These are phyloP conservation scores for Pestalotiopsis sp. DNA, from an alignment of 2,329 filamentous ascomycete species.

Conservation along the genomic window DNA sequence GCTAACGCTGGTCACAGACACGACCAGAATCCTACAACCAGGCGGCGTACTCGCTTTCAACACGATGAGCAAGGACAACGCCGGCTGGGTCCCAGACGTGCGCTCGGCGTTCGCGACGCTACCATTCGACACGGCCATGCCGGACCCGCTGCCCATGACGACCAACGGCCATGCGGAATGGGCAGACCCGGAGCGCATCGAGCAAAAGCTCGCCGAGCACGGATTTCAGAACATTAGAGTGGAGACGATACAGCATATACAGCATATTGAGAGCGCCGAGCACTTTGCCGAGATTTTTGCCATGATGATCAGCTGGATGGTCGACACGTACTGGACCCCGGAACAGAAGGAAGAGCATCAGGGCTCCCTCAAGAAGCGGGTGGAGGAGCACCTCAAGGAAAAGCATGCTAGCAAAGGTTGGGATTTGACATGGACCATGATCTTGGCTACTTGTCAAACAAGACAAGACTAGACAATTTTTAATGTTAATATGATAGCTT, in stretches of 20 bases:
- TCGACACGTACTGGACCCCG: slow-evolving; percentile 40
- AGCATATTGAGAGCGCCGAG: slow-evolving; percentile 32
- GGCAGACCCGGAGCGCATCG: slow-evolving; percentile 40
- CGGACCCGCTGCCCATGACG: slow-evolving; percentile 37
- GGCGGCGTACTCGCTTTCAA: slow-evolving; percentile 41
- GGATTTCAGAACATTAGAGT: slow-evolving; percentile 42
- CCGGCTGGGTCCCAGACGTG: slow-evolving; percentile 40
- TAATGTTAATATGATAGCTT: too few relatives aligned
- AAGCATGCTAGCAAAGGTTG: slow-evolving; percentile 39
- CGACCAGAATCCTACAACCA: slow-evolving; percentile 39
- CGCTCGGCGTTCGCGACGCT: slow-evolving; percentile 40
- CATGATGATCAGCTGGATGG: slow-evolving; percentile 41
- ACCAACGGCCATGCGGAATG: slow-evolving; percentile 40
- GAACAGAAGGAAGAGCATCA: slow-evolving; percentile 40
- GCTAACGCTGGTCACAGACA: slow-evolving; percentile 28
- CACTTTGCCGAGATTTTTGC: slow-evolving; percentile 36
- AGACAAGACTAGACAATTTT: not conserved
- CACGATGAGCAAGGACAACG: slow-evolving; percentile 31
- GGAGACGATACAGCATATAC: slow-evolving; percentile 27
- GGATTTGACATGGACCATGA: slow-evolving; percentile 34
- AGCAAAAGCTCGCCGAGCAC: slow-evolving; percentile 32
- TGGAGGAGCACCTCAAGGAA: slow-evolving; percentile 35
- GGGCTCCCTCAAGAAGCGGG: slow-evolving; percentile 30
- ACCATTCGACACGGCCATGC: slow-evolving; percentile 40
- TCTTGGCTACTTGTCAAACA: slow-evolving; percentile 28